phyloP scores from a whole-genome alignment of 2,329 filamentous ascomycete genomes.

The Xylaria sp. region DNA sequence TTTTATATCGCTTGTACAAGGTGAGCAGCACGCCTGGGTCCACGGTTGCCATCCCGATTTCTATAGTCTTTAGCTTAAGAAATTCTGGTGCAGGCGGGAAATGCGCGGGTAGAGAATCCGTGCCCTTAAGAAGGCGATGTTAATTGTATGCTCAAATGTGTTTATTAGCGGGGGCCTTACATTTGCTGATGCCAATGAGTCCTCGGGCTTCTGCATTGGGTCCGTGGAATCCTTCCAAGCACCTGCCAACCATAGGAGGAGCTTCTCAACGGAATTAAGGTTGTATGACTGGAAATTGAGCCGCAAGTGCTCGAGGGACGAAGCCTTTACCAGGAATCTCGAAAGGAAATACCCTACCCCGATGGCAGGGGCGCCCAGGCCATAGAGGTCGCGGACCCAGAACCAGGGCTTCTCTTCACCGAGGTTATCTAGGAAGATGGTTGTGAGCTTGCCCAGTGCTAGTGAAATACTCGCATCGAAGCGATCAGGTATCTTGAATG shows the following conservation, averaged over 20 bases:
- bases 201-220: neutral
- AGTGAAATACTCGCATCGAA: constrained; percentile 52
- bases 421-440: constrained; percentile 55
- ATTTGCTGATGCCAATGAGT: neutral
- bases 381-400: neutral
- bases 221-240: neutral
- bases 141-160: constrained; percentile 6
- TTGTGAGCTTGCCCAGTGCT: constrained; percentile 59
- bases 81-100: constrained; percentile 48
- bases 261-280: constrained; percentile 35
- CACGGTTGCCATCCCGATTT: constrained; percentile 56
- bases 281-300: constrained; percentile 58
- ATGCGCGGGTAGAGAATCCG: constrained; percentile 13
- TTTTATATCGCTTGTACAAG: constrained; percentile 56
- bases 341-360: constrained; percentile 40
- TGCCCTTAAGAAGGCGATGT: constrained; percentile 18
- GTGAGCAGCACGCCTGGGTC: constrained; percentile 48
- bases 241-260: constrained; percentile 56
- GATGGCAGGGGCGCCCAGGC: neutral
- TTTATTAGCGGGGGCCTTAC: constrained; percentile 17
- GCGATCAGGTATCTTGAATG: constrained; percentile 60
- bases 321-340: constrained; percentile 54
- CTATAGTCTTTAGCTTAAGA: constrained; percentile 54
- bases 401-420: constrained; percentile 15
- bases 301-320: constrained; percentile 63